Conservation (phyloP, 1,284 basidiomycete genomes). For the Boletus mariae region DNA sequence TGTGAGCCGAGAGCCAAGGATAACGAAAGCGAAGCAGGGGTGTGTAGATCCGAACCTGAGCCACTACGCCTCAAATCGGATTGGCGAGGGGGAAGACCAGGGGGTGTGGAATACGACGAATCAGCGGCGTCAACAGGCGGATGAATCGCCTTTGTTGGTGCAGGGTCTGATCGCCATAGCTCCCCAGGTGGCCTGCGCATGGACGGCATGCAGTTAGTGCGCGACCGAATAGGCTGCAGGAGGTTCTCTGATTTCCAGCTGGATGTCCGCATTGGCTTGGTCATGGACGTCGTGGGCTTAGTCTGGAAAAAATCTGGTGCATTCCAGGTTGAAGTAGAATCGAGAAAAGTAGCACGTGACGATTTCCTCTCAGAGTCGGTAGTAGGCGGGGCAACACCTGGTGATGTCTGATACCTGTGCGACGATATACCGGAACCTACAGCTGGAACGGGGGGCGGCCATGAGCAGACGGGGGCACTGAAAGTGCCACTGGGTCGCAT, state of each 20-base stretch:
- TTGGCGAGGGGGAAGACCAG: slow-evolving; percentile 18
- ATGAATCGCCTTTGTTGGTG: slow-evolving; percentile 1
- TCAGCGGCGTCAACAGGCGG: slow-evolving; percentile 1
- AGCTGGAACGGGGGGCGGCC: slow-evolving; percentile 23
- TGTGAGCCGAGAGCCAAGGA: slow-evolving; percentile 29
- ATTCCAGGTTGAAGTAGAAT: slow-evolving; percentile 11
- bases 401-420: slow-evolving; percentile 7
- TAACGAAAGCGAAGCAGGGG: slow-evolving; percentile 17
- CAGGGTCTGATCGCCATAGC: slow-evolving; percentile 19
- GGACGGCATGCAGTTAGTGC: slow-evolving; percentile 14
- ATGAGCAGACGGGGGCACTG: slow-evolving; percentile 17
- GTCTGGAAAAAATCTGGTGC: slow-evolving; percentile 3
- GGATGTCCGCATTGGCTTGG: slow-evolving; percentile 2
- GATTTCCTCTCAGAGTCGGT: not conserved
- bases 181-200: slow-evolving; percentile 17
- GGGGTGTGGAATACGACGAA: slow-evolving; percentile 11
- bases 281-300: slow-evolving; percentile 4
- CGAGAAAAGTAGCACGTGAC: slow-evolving; percentile 8
- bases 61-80: slow-evolving; percentile 6
- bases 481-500: slow-evolving; percentile 8
- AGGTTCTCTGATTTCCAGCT: slow-evolving; percentile 20
- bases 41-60: slow-evolving; percentile 4
- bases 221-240: slow-evolving; percentile 17
- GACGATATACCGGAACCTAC: not conserved
- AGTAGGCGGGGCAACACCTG: not conserved